These are phyloP conservation scores for Phytophthora hibernalis DNA, from an alignment of 352 stramenopile species.

Conservation along the genomic window DNA sequence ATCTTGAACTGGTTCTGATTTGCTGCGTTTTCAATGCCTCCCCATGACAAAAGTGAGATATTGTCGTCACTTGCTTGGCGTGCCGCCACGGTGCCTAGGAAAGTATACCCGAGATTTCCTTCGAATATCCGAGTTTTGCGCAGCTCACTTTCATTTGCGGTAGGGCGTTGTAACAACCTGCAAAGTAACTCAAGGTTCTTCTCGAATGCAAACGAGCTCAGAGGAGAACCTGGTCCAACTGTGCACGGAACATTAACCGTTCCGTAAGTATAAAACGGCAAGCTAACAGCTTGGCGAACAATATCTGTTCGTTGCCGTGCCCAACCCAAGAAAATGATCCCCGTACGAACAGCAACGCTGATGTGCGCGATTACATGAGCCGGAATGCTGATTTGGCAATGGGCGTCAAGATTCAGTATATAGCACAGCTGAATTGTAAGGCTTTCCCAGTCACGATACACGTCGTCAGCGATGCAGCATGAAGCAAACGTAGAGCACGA, in stretches of 20 bases:
- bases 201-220: conserved; percentile 71
- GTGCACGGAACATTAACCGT: conserved; percentile 4
- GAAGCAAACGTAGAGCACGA: conserved; percentile 83
- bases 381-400: conserved; percentile 63
- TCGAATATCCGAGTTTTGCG: conserved; percentile 38
- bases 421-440: conserved; percentile 86
- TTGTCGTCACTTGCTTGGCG: conserved; percentile 34
- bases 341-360: conserved; percentile 72
- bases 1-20: conserved; percentile 60
- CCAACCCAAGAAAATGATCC: conserved; percentile 80
- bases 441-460: conserved; percentile 86
- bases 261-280: conserved; percentile 58
- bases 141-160: conserved; percentile 13
- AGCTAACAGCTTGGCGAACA: conserved; percentile 67
- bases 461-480: conserved; percentile 74
- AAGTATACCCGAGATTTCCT: conserved; percentile 75
- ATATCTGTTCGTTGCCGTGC: conserved; percentile 66
- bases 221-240: conserved; percentile 30
- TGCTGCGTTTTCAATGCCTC: conserved; percentile 32
- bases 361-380: conserved; percentile 63
- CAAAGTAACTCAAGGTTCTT: conserved; percentile 67
- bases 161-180: conserved; percentile 42
- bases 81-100: conserved; percentile 52
- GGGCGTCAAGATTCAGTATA: conserved; percentile 69
- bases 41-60: conserved; percentile 46